These are phyloP conservation scores for Mortierella sp. DNA, from an alignment of 371 early-diverging fungal genomes.

Conservation along the genomic window DNA sequence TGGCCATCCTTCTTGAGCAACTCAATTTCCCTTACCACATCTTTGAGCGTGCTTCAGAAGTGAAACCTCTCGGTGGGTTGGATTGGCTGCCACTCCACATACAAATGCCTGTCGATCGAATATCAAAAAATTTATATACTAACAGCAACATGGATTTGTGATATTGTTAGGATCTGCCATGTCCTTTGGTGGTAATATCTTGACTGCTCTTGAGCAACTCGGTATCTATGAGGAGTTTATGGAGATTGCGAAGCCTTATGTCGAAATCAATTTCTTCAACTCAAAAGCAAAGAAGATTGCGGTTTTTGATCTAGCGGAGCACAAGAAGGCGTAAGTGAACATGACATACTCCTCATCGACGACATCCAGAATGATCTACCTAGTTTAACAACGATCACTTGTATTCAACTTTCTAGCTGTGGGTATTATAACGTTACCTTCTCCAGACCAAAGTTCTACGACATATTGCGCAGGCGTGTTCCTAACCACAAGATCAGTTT, in stretches of 20 bases:
- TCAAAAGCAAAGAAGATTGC: background rate
- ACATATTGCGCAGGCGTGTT: no score
- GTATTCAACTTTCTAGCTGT: no score
- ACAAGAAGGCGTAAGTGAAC: slow-evolving; percentile 1
- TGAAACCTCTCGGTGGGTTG: slow-evolving; percentile 23
- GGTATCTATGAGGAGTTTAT: background rate
- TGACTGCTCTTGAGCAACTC: background rate
- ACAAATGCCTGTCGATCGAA: background rate
- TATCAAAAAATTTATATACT: no score
- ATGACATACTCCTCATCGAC: slow-evolving; percentile 11
- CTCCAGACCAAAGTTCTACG: no score
- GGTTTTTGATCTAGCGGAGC: no score
- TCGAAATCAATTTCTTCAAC: background rate
- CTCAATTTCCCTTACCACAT: slow-evolving; percentile 16
- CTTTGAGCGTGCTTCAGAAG: slow-evolving; percentile 20
- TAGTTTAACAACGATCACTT: no score
- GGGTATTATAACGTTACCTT: no score
- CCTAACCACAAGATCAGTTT: no score
- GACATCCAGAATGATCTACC: background rate
- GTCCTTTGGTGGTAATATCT: background rate
- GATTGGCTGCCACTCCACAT: no score
- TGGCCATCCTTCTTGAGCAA: slow-evolving; percentile 18
- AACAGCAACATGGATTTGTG: no score
- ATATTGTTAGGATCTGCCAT: background rate
- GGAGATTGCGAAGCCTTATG: background rate